Conservation (phyloP, 805 yeast genomes). For the Candida wancherniae region DNA sequence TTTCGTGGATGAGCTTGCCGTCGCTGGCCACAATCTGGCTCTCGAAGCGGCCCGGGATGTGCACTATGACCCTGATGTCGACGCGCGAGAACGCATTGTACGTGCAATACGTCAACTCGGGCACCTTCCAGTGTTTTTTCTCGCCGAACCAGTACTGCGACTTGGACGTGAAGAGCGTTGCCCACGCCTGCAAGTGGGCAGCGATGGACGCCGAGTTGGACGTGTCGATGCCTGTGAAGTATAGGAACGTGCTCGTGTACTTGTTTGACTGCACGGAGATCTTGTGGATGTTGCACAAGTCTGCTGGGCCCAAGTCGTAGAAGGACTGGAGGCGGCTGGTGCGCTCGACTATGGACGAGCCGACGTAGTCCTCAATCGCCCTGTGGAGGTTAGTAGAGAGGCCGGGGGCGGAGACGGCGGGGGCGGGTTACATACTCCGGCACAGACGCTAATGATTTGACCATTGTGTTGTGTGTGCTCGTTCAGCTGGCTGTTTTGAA, state of each 20-base stretch:
- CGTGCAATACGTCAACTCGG: conserved; percentile 64
- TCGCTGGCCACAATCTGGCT: conserved; percentile 46
- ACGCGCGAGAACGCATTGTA: conserved; percentile 56
- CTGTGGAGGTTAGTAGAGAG: conserved; percentile 9
- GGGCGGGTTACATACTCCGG: conserved; percentile 29
- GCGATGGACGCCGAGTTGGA: conserved; percentile 75
- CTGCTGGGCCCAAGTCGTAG: conserved; percentile 70
- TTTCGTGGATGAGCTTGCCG: conserved; percentile 52
- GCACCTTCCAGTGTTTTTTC: conserved; percentile 61
- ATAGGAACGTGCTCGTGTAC: conserved; percentile 65
- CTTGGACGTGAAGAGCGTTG: conserved; percentile 54
- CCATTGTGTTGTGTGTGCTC: no score
- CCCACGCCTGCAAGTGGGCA: conserved; percentile 63
- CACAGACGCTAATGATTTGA: conserved; percentile 33
- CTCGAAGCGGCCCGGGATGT: conserved; percentile 70
- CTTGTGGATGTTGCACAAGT: conserved; percentile 49
- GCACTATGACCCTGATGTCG: conserved; percentile 69
- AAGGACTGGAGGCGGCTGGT: conserved; percentile 55
- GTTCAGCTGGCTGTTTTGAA: no score
- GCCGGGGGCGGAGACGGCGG: neutral
- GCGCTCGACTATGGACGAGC: conserved; percentile 60
- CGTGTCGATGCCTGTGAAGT: conserved; percentile 72
- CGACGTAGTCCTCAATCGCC: conserved; percentile 51
- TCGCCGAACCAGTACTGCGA: conserved; percentile 80
- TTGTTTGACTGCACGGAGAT: conserved; percentile 38